Evolutionary conservation across 352 stramenopile genomes (phyloP), one percentile per base, ranked within the genome.

Genomic region (Blastocystis sp.): DNA sequence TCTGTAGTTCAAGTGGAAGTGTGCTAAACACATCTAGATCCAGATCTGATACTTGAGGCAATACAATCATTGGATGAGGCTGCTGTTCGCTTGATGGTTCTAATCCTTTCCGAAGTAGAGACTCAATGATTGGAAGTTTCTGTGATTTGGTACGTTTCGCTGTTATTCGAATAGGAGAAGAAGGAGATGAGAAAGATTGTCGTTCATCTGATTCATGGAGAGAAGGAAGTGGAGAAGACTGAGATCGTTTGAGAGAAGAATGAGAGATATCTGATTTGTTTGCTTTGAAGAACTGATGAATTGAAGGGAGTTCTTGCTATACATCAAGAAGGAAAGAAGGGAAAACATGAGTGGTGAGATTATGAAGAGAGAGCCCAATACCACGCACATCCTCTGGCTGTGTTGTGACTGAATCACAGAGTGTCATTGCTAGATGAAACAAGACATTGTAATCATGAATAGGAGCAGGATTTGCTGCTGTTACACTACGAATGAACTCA

Each of bases 351-450:
- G 19, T n/a, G 5, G 19, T n/a, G 19, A 76, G 27, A 30, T 76
- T 44, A 15, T 76, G 35, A 7, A 76, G n/a, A 22, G 64, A 54
- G 22, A 84, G 53, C 3, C 73, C 73, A 64, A 84, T 54, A 9
- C 73, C 73, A 11, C 73, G 48, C n/a, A 84, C 73, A 33, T 84
- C 73, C 53, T 84, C 48, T 35, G 73, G 73, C 24, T 40, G 2
- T 9, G 68, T 30, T 5, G 27, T 22, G 30, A 66, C 5, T 2
- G 51, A 54, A 30, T 84, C 73, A 13, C 27, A 84, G 9, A 84
- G 53, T 37, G 22, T n/a, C 30, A n/a, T 53, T 24, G 73, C 73
- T n/a, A 44, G 51, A 24, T 17, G 1, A 1, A 56, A 42, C 22
- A 84, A 2, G 6, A 42, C 5, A 17, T 19, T 42, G 5, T 33